Base-by-base conservation (phyloP, 1,284 basidiomycete species). In the Ganoderma lingzhi region DNA sequence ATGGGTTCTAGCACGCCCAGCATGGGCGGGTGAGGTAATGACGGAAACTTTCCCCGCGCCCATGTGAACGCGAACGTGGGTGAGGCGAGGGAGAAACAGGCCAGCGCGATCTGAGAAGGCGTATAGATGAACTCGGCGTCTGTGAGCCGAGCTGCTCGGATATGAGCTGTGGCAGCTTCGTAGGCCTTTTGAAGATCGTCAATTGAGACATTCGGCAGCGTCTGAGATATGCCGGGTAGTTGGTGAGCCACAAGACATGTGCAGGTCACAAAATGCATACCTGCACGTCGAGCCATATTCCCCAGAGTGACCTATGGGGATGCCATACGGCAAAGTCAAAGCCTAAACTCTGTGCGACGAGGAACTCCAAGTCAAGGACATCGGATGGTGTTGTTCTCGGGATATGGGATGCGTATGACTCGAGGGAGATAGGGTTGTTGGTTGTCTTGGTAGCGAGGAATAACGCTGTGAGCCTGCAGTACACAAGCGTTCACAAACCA, bases 391-490 rank as follows among this genome's bases (percentile, higher is more conserved):
- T 83, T 2, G 95, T 94, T 72, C 92, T 93, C 0, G 94, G 91
- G 65, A 98, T 94, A 71, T 90, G 87, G 0, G 88, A 84, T 0
- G 94, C 92, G 80, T 98, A 99, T 1, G 86, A 82, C 71, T 96
- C 93, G 66, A 99, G 85, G 2, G 95, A 90, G 64, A 99, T 93
- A 1, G 95, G 93, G 75, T 94, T 91, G 78, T 99, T 99, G 44
- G 96, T 97, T 15, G 98, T 98, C 84, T 99, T 99, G 23, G 96
- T 93, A 0, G 97, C 96, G 63, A 99, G 88, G 78, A 98, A 99
- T 45, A 99, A 85, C 41, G 96, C 92, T 1, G 97, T 99, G 63
- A 98, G 86, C 96, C 97, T 99, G 76, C 10, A 35, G 35, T 35
- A 14, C 41, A 37, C 58, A 30, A 56, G 44, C 23, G n/a, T 39